Base-by-base conservation (phyloP, 2,329 filamentous ascomycete genomes). In the Zymoseptoria ardabiliae region DNA sequence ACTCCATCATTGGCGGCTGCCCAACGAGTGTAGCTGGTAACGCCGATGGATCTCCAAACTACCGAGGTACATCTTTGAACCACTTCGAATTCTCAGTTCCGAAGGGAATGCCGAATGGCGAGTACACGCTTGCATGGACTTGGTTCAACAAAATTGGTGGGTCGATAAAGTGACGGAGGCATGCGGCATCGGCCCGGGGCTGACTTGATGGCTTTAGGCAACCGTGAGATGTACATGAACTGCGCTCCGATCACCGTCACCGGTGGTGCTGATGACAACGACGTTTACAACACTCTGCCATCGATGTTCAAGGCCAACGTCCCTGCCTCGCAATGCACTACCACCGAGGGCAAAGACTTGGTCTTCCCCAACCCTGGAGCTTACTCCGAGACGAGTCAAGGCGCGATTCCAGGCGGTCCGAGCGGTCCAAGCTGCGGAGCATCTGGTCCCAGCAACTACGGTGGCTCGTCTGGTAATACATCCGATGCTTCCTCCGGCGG, bases 161-260 rank as follows among this genome's bases (percentile, higher is more conserved):
- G n/a, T n/a, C n/a, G n/a, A n/a, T n/a, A n/a, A n/a, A n/a, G n/a
- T n/a, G n/a, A n/a, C n/a, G n/a, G n/a, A n/a, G n/a, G n/a, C n/a
- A n/a, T n/a, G n/a, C n/a, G n/a, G n/a, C n/a, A n/a, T n/a, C n/a
- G n/a, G n/a, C n/a, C n/a, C n/a, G n/a, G n/a, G n/a, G n/a, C n/a
- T n/a, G n/a, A n/a, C n/a, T n/a, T n/a, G n/a, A n/a, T n/a, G n/a
- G n/a, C n/a, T n/a, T n/a, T n/a, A n/a, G n/a, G 93, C 4, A 93
- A 96, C 77, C 85, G 91, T 1, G 93, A 97, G 72, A 90, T 96
- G 82, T 97, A 97, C 81, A 96, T 96, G 91, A 94, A 96, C 81
- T 97, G 94, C 67, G 90, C 88, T 0, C 84, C 89, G 0, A 75
- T 95, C 58, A 82, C 77, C 0, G 79, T 96, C 20, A 84, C 82